Evolutionary conservation across 108 stramenopile species (phyloP), one percentile per base, ranked within the genome.

Genomic region (Nitzschia sp.): DNA sequence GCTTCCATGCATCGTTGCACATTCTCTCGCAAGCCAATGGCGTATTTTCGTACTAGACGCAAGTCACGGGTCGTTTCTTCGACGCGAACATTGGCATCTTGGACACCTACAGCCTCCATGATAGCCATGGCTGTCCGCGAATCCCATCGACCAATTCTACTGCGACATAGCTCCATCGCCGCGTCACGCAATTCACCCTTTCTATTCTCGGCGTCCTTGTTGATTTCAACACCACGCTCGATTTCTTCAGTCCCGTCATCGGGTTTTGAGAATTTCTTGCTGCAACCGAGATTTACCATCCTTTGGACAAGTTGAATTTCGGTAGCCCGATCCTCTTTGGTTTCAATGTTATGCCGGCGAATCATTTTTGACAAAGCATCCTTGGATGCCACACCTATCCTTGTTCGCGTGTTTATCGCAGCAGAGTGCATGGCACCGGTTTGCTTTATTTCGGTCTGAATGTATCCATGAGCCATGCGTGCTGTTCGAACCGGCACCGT

Each of bases 11-110:
- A 93, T 50, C 83, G 68, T 29, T 68, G 66, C 23, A 90, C 65
- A 58, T 84, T 75, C 53, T 93, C 88, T 17, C 87, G 75, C 15
- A 93, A 71, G 45, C 80, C 78, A 33, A 86, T 85, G 19, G 92
- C 89, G 69, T 81, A 81, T 62, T 89, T 89, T 13, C 86, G 76
- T 16, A 93, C 84, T 58, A 82, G 60, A 26, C 87, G 75, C 45
- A 93, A 69, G 47, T 90, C 89, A 45, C 86, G 76, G 26, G 92
- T 85, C 31, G 88, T 86, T 69, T 89, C 89, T 74, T 90, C 86
- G 48, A 90, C 79, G 45, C 79, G 82, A 2, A 93, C 86, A 48
- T 84, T 84, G 38, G 87, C 82, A 78, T 93, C 89, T 55, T 66
- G 64, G 16, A 91, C 79, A 1, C 89, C 92, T 2, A 88, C 80